A percentile compares a stretch with the other conserved stretches of the same genome.
These are phyloP conservation scores for Leccinum broughii DNA, from an alignment of 768 basidiomycete genomes.

Conservation along the genomic window DNA sequence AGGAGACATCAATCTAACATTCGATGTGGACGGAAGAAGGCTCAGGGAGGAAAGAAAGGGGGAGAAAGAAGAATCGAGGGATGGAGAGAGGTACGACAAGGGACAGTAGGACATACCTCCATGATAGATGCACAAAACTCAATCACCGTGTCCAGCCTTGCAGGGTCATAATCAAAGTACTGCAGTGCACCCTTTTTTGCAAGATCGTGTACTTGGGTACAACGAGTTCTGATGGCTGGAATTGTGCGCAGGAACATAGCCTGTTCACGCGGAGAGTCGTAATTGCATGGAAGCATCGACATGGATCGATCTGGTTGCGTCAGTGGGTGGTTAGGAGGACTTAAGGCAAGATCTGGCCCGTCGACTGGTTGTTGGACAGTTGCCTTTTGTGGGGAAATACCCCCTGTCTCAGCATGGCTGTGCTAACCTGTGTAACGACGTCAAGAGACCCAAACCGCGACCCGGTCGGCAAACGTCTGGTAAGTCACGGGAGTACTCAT, in stretches of 20 bases:
- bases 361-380: too few species aligned
- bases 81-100: not conserved
- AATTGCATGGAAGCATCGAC: slow-evolving; percentile 8
- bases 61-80: not conserved
- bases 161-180: slow-evolving; percentile 85
- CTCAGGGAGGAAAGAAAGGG: not conserved
- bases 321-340: too few species aligned
- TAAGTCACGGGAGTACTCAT: not conserved
- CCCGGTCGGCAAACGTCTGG: not conserved
- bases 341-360: not conserved
- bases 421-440: not conserved
- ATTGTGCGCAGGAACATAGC: slow-evolving; percentile 80
- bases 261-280: slow-evolving; percentile 17
- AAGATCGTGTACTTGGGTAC: slow-evolving; percentile 72
- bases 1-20: slow-evolving; percentile 1
- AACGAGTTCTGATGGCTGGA: slow-evolving; percentile 88
- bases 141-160: slow-evolving; percentile 67
- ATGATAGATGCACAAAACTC: slow-evolving; percentile 78
- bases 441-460: not conserved
- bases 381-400: slow-evolving; percentile 7
- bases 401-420: slow-evolving; percentile 7
- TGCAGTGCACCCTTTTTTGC: slow-evolving; percentile 73
- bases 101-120: slow-evolving; percentile 45
- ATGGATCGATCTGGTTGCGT: slow-evolving; percentile 4
- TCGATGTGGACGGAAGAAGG: slow-evolving; percentile 4